phyloP scores from a whole-genome alignment of 192 early-diverging fungal species.

The Umbelopsis isabellina region DNA sequence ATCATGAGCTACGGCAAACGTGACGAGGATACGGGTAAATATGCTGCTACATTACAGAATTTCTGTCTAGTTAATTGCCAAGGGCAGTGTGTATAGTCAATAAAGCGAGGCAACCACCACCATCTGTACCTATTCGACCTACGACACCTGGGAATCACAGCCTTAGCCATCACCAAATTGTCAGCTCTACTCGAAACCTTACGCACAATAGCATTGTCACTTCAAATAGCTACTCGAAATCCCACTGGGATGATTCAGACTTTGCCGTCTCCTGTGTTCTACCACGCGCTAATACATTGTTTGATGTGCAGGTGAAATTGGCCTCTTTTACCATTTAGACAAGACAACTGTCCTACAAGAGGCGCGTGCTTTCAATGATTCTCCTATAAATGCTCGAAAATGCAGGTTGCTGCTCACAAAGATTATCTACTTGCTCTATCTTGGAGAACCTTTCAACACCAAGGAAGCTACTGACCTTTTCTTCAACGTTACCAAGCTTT shows the following conservation, averaged over 20 bases:
- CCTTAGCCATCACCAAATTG: too few relatives aligned
- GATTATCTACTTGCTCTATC: slow-evolving; percentile 90
- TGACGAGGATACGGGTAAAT: slow-evolving; percentile 69
- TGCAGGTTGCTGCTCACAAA: slow-evolving; percentile 92
- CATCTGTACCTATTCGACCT: too few relatives aligned
- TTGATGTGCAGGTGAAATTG: slow-evolving; percentile 62
- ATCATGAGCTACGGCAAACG: slow-evolving; percentile 66
- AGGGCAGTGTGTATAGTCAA: too few relatives aligned
- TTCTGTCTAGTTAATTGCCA: not conserved
- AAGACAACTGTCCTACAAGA: slow-evolving; percentile 94
- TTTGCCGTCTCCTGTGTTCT: not conserved
- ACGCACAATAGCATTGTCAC: too few relatives aligned
- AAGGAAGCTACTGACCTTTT: slow-evolving; percentile 98
- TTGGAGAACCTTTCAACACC: slow-evolving; percentile 87
- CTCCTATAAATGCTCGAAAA: slow-evolving; percentile 93
- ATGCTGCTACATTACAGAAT: not conserved
- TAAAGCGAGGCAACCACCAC: too few relatives aligned
- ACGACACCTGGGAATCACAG: too few relatives aligned
- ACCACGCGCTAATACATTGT: not conserved
- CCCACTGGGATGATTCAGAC: not conserved
- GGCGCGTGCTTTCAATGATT: slow-evolving; percentile 95
- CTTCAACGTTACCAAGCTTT: slow-evolving; percentile 97
- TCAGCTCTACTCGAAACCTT: too few relatives aligned
- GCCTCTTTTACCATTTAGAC: slow-evolving; percentile 87
- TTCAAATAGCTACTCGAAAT: too few relatives aligned